Conservation (phyloP, 768 basidiomycete species). For the Trametes punicea region DNA sequence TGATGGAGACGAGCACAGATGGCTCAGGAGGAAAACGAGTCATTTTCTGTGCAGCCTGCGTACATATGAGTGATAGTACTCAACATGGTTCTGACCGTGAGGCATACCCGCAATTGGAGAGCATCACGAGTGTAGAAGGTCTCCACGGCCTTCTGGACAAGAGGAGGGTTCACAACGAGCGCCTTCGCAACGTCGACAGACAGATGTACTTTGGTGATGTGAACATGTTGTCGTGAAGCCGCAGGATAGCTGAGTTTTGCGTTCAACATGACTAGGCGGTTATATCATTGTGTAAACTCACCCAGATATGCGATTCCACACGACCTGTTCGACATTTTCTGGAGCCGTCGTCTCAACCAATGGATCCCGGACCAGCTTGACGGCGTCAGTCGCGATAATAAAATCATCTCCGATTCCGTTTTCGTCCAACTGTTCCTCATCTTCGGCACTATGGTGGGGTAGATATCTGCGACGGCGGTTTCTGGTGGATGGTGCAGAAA, state of each 20-base stretch:
- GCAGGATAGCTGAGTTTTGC: conserved; percentile 59
- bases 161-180: conserved; percentile 54
- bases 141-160: conserved; percentile 86
- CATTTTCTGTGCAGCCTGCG: conserved; percentile 87
- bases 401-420: conserved; percentile 47
- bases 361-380: conserved; percentile 56
- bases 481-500: conserved; percentile 63
- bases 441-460: conserved; percentile 42
- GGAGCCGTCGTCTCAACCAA: conserved; percentile 57
- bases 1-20: conserved; percentile 56
- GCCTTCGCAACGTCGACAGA: conserved; percentile 79
- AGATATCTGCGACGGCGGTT: conserved; percentile 44
- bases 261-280: background rate
- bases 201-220: conserved; percentile 74
- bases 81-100: background rate
- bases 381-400: conserved; percentile 58
- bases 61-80: background rate
- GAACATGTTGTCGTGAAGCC: conserved; percentile 62
- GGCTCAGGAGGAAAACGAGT: conserved; percentile 79
- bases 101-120: conserved; percentile 76
- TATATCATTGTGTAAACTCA: conserved; percentile 24
- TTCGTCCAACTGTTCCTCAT: conserved; percentile 41
- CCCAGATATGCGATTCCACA: conserved; percentile 72
- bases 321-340: conserved; percentile 52
- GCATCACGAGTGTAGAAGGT: conserved; percentile 96